phyloP scores from a whole-genome alignment of 257 asterid species.

The Oldenlandia corymbosa region DNA sequence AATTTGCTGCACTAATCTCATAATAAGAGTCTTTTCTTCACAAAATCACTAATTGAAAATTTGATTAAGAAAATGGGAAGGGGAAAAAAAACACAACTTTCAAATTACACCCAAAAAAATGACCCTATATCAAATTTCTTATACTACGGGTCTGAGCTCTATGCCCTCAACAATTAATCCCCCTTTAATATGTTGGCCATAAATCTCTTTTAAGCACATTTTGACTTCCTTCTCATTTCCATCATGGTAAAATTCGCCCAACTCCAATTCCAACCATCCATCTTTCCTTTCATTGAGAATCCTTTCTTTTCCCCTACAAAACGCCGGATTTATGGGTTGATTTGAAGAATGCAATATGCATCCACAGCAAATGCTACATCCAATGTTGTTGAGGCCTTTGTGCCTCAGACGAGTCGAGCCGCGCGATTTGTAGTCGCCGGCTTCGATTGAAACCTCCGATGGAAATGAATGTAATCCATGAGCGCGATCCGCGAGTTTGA shows the following conservation, averaged over 20 bases:
- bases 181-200: constrained; percentile 63
- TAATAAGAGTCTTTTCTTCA: too few species aligned
- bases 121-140: too few species aligned
- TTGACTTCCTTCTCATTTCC: constrained; percentile 41
- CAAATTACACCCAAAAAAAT: too few species aligned
- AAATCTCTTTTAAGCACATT: constrained; percentile 52
- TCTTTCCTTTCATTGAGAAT: constrained; percentile 39
- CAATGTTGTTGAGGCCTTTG: not conserved
- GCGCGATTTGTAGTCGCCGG: constrained; percentile 21
- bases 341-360: constrained; percentile 2
- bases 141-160: constrained; percentile 67
- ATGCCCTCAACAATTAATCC: constrained; percentile 75
- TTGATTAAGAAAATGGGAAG: too few species aligned
- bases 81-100: too few species aligned
- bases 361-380: constrained; percentile 1
- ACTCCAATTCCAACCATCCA: constrained; percentile 68
- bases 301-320: constrained; percentile 12
- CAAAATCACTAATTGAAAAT: too few species aligned
- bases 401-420: constrained; percentile 22
- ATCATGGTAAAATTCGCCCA: constrained; percentile 57
- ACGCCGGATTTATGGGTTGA: constrained; percentile 8
- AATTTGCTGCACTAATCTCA: too few species aligned
- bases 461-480: constrained; percentile 47
- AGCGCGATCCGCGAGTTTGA: constrained; percentile 50
- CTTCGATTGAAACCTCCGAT: constrained; percentile 40